phyloP scores from a whole-genome alignment of 495 filamentous ascomycete species.

The Neurospora sp. region DNA sequence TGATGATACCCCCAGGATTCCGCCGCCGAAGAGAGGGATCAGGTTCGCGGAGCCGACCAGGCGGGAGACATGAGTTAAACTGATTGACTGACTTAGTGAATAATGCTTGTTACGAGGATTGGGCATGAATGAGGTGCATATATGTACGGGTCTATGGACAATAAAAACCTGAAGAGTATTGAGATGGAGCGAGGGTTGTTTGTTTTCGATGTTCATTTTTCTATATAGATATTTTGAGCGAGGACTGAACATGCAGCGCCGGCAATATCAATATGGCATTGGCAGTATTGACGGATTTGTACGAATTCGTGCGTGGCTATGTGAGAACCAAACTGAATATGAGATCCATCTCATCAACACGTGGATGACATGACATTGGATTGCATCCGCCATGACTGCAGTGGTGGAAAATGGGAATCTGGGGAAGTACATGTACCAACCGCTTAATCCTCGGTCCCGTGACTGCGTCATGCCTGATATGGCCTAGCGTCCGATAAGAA shows the following conservation, averaged over 20 bases:
- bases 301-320: not conserved
- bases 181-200: not conserved
- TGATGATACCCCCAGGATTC: constrained; percentile 43
- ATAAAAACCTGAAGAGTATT: not conserved
- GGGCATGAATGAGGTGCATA: constrained; percentile 1
- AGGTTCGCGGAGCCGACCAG: constrained; percentile 35
- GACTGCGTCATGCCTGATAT: not conserved
- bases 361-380: not conserved
- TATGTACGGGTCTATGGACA: not conserved
- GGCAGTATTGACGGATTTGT: not conserved
- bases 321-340: not conserved
- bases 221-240: not conserved
- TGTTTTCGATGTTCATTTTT: not conserved
- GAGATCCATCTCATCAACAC: not conserved
- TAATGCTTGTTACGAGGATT: not conserved
- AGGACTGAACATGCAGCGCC: not conserved
- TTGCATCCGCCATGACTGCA: not conserved
- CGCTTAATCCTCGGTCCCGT: not conserved
- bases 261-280: not conserved
- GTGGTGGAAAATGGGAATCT: not conserved
- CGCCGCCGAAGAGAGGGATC: constrained; percentile 31
- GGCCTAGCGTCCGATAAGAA: constrained; percentile 2
- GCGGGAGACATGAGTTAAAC: constrained; percentile 6
- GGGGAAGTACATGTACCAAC: not conserved
- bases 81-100: not conserved